Evolutionary conservation across 352 stramenopile genomes (phyloP).

Genomic region (Pythium chondricola): DNA sequence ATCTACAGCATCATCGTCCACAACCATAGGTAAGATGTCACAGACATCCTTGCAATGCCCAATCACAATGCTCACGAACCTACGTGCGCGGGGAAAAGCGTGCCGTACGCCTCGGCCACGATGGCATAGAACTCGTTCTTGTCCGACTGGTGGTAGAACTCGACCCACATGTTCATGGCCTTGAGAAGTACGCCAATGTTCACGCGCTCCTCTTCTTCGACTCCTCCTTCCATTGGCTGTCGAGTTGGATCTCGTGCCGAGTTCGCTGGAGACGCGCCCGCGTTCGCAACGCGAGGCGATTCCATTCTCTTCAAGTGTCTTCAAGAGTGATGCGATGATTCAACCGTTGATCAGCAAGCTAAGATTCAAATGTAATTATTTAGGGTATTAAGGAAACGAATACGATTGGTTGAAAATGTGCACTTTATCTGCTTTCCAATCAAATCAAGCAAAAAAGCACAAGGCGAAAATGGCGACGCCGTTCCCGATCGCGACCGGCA

Average conservation of each 20-base stretch:
- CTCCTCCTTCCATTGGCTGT: neutral
- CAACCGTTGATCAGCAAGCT: too few species aligned
- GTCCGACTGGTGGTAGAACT: constrained; percentile 13
- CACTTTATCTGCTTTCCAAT: constrained; percentile 3
- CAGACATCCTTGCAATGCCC: neutral
- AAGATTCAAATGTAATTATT: too few species aligned
- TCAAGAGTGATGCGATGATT: too few species aligned
- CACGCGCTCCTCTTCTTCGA: neutral
- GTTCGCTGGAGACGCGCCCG: too few species aligned
- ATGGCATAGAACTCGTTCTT: constrained; percentile 15
- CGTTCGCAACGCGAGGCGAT: too few species aligned
- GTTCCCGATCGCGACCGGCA: constrained; percentile 67
- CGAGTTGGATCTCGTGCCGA: neutral
- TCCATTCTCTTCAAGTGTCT: too few species aligned
- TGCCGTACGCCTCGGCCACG: constrained; percentile 13
- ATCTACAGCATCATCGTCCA: neutral
- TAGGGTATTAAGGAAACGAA: too few species aligned
- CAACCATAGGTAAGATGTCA: neutral
- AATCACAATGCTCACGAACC: neutral
- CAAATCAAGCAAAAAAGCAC: neutral
- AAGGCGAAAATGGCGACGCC: constrained; percentile 19
- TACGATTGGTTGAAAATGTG: too few species aligned
- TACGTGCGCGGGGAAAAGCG: constrained; percentile 1
- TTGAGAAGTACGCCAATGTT: constrained; percentile 10
- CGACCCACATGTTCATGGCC: constrained; percentile 14